Conservation (phyloP, 2,329 filamentous ascomycete species). For the Colletotrichum orchidophilum region DNA sequence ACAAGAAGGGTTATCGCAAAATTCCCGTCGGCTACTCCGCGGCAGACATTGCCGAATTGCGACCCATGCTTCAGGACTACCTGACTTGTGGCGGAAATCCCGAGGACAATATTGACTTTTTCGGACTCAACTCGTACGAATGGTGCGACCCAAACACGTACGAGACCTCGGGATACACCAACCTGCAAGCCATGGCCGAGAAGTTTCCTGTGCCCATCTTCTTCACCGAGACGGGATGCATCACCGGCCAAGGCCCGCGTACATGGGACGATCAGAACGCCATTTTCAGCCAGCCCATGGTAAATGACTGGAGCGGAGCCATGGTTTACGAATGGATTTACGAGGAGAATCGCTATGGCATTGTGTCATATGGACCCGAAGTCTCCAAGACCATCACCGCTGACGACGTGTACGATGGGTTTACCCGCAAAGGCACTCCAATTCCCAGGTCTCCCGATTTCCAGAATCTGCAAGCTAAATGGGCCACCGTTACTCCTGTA, state of each 20-base stretch:
- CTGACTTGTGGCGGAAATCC: constrained; percentile 79
- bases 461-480: constrained; percentile 77
- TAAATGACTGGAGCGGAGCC: constrained; percentile 74
- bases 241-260: constrained; percentile 65
- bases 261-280: constrained; percentile 77
- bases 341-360: constrained; percentile 83
- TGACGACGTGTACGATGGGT: constrained; percentile 72
- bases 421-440: constrained; percentile 76
- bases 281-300: constrained; percentile 81
- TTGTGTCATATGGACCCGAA: constrained; percentile 78
- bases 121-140: constrained; percentile 85
- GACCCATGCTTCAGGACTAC: constrained; percentile 73
- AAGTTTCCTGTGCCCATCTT: constrained; percentile 86
- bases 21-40: constrained; percentile 90
- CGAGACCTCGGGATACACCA: constrained; percentile 72
- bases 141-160: constrained; percentile 74
- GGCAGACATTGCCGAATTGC: constrained; percentile 79
- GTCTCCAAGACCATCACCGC: constrained; percentile 60
- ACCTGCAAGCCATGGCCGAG: constrained; percentile 72
- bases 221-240: constrained; percentile 91
- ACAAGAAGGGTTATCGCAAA: constrained; percentile 78
- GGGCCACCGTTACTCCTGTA: constrained; percentile 76
- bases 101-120: constrained; percentile 82
- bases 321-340: constrained; percentile 94
- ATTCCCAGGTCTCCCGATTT: constrained; percentile 81